phyloP scores from a whole-genome alignment of 2,329 filamentous ascomycete species.

The Aspergillus intermedius region DNA sequence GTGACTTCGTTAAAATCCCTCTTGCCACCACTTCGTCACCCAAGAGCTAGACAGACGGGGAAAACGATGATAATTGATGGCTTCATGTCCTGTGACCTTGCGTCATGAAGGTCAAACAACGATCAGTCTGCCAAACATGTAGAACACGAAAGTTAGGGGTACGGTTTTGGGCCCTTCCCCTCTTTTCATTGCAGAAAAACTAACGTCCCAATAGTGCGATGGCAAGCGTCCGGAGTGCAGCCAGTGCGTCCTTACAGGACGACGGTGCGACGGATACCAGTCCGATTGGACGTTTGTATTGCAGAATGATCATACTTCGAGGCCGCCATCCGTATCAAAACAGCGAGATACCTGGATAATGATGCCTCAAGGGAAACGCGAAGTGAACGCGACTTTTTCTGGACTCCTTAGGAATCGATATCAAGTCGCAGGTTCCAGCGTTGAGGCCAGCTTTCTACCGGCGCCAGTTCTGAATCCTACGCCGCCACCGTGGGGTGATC shows the following conservation, averaged over 20 bases:
- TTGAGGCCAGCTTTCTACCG: background rate
- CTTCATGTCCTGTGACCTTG: background rate
- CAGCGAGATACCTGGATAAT: background rate
- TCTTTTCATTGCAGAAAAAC: background rate
- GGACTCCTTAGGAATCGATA: background rate
- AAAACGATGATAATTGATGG: background rate
- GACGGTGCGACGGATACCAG: conserved; percentile 18
- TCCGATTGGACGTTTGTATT: conserved; percentile 15
- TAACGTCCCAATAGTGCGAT: conserved; percentile 14
- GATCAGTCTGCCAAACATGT: conserved; percentile 13
- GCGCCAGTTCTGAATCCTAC: background rate
- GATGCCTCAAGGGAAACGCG: background rate
- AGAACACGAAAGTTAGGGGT: conserved; percentile 16
- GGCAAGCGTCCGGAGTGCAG: conserved; percentile 20
- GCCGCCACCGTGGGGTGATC: background rate
- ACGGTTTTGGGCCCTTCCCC: background rate
- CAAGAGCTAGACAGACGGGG: background rate
- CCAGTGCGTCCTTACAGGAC: conserved; percentile 17
- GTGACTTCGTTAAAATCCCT: too few relatives aligned
- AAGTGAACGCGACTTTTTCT: background rate
- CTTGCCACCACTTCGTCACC: background rate
- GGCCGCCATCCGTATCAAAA: background rate
- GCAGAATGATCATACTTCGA: conserved; percentile 2
- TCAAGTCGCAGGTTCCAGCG: background rate
- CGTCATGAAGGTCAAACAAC: conserved; percentile 12